Percentiles rank a stretch among this genome's conserved stretches.
These are phyloP conservation scores for Kodamaea sp. DNA, from an alignment of 1,139 yeast species.

Conservation along the genomic window DNA sequence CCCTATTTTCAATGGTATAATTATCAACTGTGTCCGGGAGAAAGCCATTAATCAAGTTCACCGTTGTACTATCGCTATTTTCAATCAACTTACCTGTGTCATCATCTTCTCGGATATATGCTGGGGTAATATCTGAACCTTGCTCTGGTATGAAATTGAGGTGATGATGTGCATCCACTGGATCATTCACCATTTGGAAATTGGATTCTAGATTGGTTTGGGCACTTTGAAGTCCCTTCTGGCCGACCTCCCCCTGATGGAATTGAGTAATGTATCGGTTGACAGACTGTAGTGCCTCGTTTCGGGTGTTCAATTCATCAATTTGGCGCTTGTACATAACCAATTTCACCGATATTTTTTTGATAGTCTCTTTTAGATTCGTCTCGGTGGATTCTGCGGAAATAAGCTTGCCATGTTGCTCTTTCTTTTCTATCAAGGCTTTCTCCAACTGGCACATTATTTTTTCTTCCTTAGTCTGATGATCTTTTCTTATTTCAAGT, in stretches of 20 bases:
- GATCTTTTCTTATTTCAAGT: neutral
- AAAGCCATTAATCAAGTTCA: slow-evolving; percentile 10
- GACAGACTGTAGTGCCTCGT: slow-evolving; percentile 10
- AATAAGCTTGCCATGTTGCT: slow-evolving; percentile 1
- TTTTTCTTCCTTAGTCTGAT: neutral
- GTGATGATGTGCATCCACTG: too few relatives aligned
- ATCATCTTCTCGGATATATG: too few relatives aligned
- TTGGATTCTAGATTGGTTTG: too few relatives aligned
- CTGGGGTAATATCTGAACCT: too few relatives aligned
- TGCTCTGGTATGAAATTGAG: too few relatives aligned
- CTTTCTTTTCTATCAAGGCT: neutral
- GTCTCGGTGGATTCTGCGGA: slow-evolving; percentile 2
- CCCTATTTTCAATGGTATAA: neutral
- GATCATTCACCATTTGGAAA: too few relatives aligned
- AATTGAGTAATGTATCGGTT: slow-evolving; percentile 4
- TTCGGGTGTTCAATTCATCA: slow-evolving; percentile 10
- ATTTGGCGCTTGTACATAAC: slow-evolving; percentile 11
- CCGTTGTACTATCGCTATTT: slow-evolving; percentile 13
- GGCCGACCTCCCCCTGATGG: too few relatives aligned
- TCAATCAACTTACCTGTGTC: too few relatives aligned
- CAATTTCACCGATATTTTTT: slow-evolving; percentile 10
- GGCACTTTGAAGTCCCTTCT: too few relatives aligned
- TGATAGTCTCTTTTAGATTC: slow-evolving; percentile 6
- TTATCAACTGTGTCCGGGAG: neutral
- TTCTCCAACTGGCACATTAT: slow-evolving; percentile 1